Evolutionary conservation across 192 early-diverging fungal genomes (phyloP), one percentile per base, ranked within the genome.

Genomic region (Backusella macrospora): DNA sequence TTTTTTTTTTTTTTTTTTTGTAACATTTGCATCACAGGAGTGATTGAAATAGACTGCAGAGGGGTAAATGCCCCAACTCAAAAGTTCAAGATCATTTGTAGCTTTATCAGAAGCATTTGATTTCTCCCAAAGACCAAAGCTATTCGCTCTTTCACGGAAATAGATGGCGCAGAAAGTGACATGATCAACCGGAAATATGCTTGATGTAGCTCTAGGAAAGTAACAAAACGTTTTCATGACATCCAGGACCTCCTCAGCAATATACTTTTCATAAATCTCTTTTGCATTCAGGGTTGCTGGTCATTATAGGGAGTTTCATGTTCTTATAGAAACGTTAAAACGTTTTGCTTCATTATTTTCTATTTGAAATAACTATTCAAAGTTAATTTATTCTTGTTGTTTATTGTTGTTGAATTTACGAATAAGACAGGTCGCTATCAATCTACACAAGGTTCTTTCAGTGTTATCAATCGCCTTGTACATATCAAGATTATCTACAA

Each of bases 41-140:
- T 92, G 90, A 70, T 92, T 92, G 68, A 92, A 92, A 47, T 86
- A 90, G 6, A 86, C 85, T 0, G 90, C 90, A 0, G 82, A 80
- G 8, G 90, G 88, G 59, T 88, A 89, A 2, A 92, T 84, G 12
- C 86, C 84, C 49, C 84, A 90, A 0, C 89, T 89, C 4, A 90
- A 39, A 2, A 85, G 76, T 67, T 90, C 87, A 18, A 71, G 81
- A 55, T 84, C 86, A 26, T 75, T 68, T 1, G 74, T 70, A 1
- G 70, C 64, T 9, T 37, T 62, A 6, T 26, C 29, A 16, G 71
- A 63, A 37, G 48, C 78, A 26, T 84, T 83, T 5, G 83, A 72
- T 21, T 77, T 76, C 45, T 92, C 89, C 72, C 89, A 88, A 66
- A 92, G 84, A 0, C 90, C 90, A 82, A 92, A 92, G 6, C 89